These are phyloP conservation scores for Mycoemilia scoparia DNA, from an alignment of 192 early-diverging fungal genomes.

Conservation along the genomic window DNA sequence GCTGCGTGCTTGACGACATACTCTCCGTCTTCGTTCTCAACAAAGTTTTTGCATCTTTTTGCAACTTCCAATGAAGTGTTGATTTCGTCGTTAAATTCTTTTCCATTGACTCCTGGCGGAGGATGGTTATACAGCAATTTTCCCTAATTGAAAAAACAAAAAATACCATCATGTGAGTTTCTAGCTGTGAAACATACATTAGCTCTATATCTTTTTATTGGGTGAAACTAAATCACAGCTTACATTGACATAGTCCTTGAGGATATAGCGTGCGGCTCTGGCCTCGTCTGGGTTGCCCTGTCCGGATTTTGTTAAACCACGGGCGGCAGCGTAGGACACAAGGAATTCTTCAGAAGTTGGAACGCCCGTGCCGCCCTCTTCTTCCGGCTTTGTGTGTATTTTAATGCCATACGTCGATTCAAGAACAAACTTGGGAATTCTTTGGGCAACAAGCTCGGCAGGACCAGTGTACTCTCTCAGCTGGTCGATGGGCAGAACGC, in stretches of 20 bases:
- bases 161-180: not conserved
- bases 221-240: too few relatives aligned
- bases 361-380: constrained; percentile 54
- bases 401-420: constrained; percentile 86
- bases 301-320: constrained; percentile 77
- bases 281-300: constrained; percentile 98
- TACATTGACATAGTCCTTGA: constrained; percentile 96
- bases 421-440: constrained; percentile 74
- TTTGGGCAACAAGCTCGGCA: constrained; percentile 50
- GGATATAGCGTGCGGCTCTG: constrained; percentile 83
- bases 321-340: constrained; percentile 74
- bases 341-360: constrained; percentile 86
- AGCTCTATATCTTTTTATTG: not conserved
- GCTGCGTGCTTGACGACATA: constrained; percentile 24
- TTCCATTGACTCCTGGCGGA: constrained; percentile 34
- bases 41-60: constrained; percentile 13
- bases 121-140: constrained; percentile 82
- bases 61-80: constrained; percentile 38
- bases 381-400: constrained; percentile 53
- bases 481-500: constrained; percentile 97
- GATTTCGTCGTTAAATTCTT: constrained; percentile 74
- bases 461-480: constrained; percentile 88
- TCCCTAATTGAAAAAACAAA: constrained; percentile 33
- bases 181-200: not conserved
- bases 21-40: constrained; percentile 31